Base-by-base conservation (phyloP, 208 protist genomes). In the Acanthamoeba healyi region DNA sequence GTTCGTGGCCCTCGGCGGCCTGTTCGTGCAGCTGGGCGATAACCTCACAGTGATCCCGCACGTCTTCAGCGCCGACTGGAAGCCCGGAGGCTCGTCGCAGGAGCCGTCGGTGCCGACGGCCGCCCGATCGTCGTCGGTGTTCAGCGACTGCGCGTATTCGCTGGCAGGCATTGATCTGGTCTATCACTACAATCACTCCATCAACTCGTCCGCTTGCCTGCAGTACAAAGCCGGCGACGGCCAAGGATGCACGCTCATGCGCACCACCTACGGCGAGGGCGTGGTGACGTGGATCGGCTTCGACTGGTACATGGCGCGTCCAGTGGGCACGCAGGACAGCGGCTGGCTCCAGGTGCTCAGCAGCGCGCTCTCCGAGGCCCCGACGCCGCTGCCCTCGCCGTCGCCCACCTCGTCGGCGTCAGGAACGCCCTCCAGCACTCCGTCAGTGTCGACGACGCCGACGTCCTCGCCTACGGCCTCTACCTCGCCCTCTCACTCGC, bases 1-100 rank as follows among this genome's bases (percentile, higher is more conserved):
- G 70, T 79, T 38, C 36, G 70, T 79, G 70, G 70, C 70, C 36
- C 7, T 79, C 10, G 70, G 70, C 70, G 70, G 70, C 17, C 70
- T 79, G 29, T 79, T 79, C 32, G 26, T 79, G 4, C 70, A 79
- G 70, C 70, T 79, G 6, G 70, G 70, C 24, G 70, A 79, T 24
- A 79, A 79, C 70, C 38, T 79, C 15, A 79, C 70, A 19, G 24
- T 79, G 24, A 32, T 79, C 29, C 70, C 70, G 29, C 26, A 46
- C 6, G 17, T 79, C 24, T 79, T 79, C 70, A 79, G 42, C 38
- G 5, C 5, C 7, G 36, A 38, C 36, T 79, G 70, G 70, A 4
- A 4, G 6, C 70, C 26, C 24, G 70, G 70, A 10, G 70, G 38
- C 36, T 79, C 70, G 12, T 79, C 70, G 34, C 70, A 79, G 36